Evolutionary conservation across 1,139 yeast species (phyloP), one percentile per base, ranked within the genome.

Genomic region (Candida pseudoviswanathii): DNA sequence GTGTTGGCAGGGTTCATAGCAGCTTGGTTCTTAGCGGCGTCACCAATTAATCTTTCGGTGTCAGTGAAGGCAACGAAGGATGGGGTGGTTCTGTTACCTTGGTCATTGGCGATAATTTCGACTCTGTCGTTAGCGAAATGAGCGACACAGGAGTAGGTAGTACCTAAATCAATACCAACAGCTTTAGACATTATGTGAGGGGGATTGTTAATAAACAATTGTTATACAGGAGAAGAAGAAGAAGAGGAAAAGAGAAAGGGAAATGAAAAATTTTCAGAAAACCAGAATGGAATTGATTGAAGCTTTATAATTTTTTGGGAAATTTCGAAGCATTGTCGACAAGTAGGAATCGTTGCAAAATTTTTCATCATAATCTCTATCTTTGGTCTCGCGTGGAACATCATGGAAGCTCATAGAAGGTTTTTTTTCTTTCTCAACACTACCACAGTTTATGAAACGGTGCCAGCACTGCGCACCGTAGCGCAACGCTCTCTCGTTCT

Each of bases 1-100:
- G 97, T 91, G 88, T 91, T 90, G 68, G 74, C 79, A 77, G 97
- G 96, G 91, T 91, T 90, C 78, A 90, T 81, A 72, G 97, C 97
- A 71, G 97, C 97, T 81, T 91, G 97, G 80, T 91, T 91, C 89
- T 91, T 91, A 72, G 97, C 97, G 68, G 97, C 96, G 80, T 92
- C 97, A 82, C 98, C 98, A 70, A 92, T 90, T 72, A 92, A 85
- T 85, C 98, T 89, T 83, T 90, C 97, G 79, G 89, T 90, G 71
- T 89, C 89, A 67, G 96, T 89, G 89, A 91, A 91, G 61, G 97
- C 97, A 71, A 91, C 97, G 83, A 89, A 91, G 58, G 97, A 91
- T 71, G 97, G 97, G 64, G 97, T 91, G 72, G 89, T 95, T 84
- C 81, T 73, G 70, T 76, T 76, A 71, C 81, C 81, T 67, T 76